These are phyloP conservation scores for Scedosporium minutisporum DNA, from an alignment of 2,329 filamentous ascomycete genomes.

Conservation along the genomic window DNA sequence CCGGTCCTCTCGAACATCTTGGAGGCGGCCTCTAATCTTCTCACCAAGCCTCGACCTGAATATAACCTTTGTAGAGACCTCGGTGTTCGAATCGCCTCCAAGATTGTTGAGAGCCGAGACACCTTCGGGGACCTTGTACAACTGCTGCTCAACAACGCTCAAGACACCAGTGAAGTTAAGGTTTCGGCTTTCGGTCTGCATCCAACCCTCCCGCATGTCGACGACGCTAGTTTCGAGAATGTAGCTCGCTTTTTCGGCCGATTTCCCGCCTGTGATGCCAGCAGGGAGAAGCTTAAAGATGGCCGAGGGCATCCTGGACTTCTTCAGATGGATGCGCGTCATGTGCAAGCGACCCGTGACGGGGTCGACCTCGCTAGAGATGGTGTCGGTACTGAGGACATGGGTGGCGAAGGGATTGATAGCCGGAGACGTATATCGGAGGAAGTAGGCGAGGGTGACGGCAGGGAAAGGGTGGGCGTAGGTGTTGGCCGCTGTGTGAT, in stretches of 20 bases:
- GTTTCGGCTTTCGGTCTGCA: conserved; percentile 73
- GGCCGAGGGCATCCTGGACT: conserved; percentile 64
- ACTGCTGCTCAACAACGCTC: conserved; percentile 67
- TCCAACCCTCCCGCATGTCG: conserved; percentile 71
- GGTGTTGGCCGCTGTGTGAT: conserved; percentile 56
- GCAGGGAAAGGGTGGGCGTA: conserved; percentile 77
- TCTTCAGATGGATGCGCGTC: conserved; percentile 72
- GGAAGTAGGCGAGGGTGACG: conserved; percentile 81
- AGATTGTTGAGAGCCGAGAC: conserved; percentile 4
- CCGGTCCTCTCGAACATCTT: conserved; percentile 26
- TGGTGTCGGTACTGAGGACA: conserved; percentile 75
- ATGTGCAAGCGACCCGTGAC: conserved; percentile 67
- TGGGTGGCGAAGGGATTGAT: conserved; percentile 73
- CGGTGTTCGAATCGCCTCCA: conserved; percentile 33
- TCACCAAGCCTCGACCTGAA: conserved; percentile 66
- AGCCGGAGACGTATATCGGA: conserved; percentile 65
- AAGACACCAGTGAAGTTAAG: conserved; percentile 75
- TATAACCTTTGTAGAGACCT: conserved; percentile 64
- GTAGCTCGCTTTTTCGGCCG: conserved; percentile 62
- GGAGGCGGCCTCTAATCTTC: conserved; percentile 44
- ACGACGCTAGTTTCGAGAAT: conserved; percentile 74
- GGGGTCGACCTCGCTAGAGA: conserved; percentile 63
- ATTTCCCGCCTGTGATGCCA: conserved; percentile 54
- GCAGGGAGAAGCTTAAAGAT: conserved; percentile 67
- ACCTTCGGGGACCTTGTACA: conserved; percentile 41